Base-by-base conservation (phyloP, 495 filamentous ascomycete genomes). In the Venustampulla echinocandica region DNA sequence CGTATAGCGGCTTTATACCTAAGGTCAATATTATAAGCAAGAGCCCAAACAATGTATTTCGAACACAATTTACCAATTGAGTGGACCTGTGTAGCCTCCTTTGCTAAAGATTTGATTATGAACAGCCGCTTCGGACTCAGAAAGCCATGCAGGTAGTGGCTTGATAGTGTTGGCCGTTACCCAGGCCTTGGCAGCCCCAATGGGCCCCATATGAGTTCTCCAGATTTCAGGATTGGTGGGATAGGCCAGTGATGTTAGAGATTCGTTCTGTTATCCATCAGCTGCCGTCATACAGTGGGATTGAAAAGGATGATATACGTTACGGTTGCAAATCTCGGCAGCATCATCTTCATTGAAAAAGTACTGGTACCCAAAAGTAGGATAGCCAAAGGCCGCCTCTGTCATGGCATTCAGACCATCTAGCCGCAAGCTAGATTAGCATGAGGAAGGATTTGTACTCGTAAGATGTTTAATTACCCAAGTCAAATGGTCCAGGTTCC, bases 281-380 rank as follows among this genome's bases (percentile, higher is more conserved):
- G n/a, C 27, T 30, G 27, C 27, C n/a, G n/a, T 7, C 7, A 7
- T 30, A 7, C n/a, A 30, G n/a, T 7, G 7, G 7, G 27, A 7
- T 30, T 30, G 27, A 30, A 30, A n/a, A n/a, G n/a, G n/a, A n/a
- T n/a, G 7, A n/a, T n/a, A 7, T n/a, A 30, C 27, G n/a, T 30
- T 30, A 30, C 27, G 7, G 27, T 30, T n/a, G n/a, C 7, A n/a
- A 7, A 30, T 30, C 45, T 49, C 42, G 9, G 44, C 22, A 44
- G 54, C 44, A 46, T 57, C 50, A n/a, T 49, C 49, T 39, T 48
- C 46, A 19, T 49, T 32, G 42, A 54, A 54, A 37, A 54, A 57
- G 35, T 49, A 38, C 44, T 47, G 57, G 47, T 60, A 60, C 1
- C 50, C 57, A 17, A 51, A 46, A 28, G 49, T 49, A n/a, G 47